Evolutionary conservation across 2,329 filamentous ascomycete species (phyloP).

Genomic region (Fusarium abutilonis): DNA sequence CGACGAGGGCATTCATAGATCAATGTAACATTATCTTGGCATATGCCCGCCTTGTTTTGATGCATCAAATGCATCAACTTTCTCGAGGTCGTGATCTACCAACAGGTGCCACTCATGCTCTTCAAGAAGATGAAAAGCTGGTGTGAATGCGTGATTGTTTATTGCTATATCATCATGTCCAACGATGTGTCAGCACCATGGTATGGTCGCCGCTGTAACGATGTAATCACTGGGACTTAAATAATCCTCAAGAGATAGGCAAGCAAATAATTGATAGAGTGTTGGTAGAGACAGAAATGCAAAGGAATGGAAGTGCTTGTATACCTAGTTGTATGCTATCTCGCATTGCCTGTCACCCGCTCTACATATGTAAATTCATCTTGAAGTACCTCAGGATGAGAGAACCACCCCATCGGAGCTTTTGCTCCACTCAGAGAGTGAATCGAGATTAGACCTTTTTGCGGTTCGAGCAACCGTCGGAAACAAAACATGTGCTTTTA

Average conservation of each 20-base stretch:
- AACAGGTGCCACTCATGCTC: not conserved
- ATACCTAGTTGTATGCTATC: too few species aligned
- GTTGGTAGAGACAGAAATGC: too few species aligned
- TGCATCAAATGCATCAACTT: not conserved
- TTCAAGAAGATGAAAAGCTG: not conserved
- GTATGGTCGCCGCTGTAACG: not conserved
- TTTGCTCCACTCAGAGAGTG: conserved; percentile 29
- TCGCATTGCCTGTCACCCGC: too few species aligned
- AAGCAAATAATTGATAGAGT: too few species aligned
- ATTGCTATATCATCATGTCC: too few species aligned
- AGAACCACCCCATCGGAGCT: too few species aligned
- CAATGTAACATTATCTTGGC: conserved; percentile 44
- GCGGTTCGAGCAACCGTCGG: conserved; percentile 11
- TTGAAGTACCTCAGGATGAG: too few species aligned
- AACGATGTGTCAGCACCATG: not conserved
- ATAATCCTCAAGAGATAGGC: too few species aligned
- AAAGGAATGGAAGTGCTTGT: too few species aligned
- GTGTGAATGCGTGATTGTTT: not conserved
- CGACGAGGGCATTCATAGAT: conserved; percentile 39
- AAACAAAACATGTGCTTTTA: conserved; percentile 27
- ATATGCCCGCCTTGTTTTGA: conserved; percentile 9
- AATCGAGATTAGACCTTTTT: conserved; percentile 25
- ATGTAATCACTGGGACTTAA: too few species aligned
- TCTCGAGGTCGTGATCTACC: not conserved
- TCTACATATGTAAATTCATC: too few species aligned